Conservation (phyloP, 139 green algal genomes). For the Ulvella scutata region DNA sequence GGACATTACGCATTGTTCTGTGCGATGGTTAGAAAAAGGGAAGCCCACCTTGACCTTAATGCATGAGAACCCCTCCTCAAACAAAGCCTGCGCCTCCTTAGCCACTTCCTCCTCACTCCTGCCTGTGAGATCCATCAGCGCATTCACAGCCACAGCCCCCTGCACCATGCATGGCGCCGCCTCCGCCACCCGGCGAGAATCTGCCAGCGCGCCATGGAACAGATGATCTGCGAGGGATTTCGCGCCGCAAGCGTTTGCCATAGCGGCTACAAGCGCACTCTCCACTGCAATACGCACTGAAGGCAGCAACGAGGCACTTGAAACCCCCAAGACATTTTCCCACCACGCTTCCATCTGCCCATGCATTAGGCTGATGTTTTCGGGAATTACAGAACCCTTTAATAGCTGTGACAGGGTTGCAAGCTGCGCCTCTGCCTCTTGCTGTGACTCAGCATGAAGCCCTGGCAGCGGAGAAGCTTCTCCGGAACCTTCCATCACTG, state of each 20-base stretch:
- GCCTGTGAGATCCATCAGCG: constrained; percentile 8
- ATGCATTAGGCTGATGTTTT: constrained; percentile 21
- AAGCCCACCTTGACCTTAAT: constrained; percentile 84
- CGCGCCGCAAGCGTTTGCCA: constrained; percentile 21
- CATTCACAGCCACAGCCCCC: constrained; percentile 13
- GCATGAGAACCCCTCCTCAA: constrained; percentile 23
- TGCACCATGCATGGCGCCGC: not conserved
- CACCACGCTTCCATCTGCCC: constrained; percentile 44
- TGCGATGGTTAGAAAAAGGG: not conserved
- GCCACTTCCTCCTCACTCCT: not conserved
- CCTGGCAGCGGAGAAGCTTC: constrained; percentile 75
- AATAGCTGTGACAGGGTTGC: constrained; percentile 21
- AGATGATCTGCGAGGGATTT: not conserved
- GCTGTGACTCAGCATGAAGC: constrained; percentile 59
- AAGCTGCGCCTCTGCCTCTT: constrained; percentile 46
- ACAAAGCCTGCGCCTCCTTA: constrained; percentile 10
- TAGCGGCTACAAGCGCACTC: constrained; percentile 41
- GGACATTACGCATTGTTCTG: no score
- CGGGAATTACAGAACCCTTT: constrained; percentile 12
- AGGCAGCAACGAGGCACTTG: constrained; percentile 23
- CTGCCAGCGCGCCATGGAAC: not conserved
- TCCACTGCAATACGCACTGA: constrained; percentile 63
- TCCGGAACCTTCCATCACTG: constrained; percentile 28
- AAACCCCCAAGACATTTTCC: constrained; percentile 10
- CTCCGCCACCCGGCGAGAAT: not conserved